Base-by-base conservation (phyloP, 2,329 filamentous ascomycete genomes). In the Talaromyces sp. region DNA sequence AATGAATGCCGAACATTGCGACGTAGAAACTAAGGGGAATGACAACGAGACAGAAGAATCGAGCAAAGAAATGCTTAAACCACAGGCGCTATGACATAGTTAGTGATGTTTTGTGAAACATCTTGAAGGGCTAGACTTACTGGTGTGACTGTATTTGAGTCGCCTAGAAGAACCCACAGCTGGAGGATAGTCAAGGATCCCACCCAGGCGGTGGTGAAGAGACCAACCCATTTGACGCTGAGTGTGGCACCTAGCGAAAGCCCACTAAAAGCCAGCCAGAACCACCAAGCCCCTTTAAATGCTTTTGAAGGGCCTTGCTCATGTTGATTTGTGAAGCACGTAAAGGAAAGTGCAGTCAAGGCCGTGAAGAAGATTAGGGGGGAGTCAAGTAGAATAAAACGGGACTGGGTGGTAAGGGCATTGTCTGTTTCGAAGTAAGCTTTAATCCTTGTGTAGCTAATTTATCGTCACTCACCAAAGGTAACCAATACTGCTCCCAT, bases 191-290 rank as follows among this genome's bases (percentile, higher is more conserved):
- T 99, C 80, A 99, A 86, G 78, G 85, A 87, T 68, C 95, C 95
- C 70, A 99, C 92, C 95, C 95, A 99, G 58, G 94, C 95, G 78
- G 97, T 97, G 68, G 95, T 99, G 83, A 99, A 98, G 61, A 99
- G 85, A 60, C 95, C 95, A 74, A 99, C 95, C 95, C 95, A 99
- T 83, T 99, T 99, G 74, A 98, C 93, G 81, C 94, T 98, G 68
- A 89, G 87, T 8, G 95, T 98, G 60, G 94, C 89, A 68, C 95
- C 95, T 60, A 99, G 84, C 43, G 90, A 91, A 50, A 99, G 81
- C 71, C 95, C 95, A 52, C 91, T 96, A 75, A 92, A 88, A 65
- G 86, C 85, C 63, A 99, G 86, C 94, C 95, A 99, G 82, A 98
- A 97, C 95, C 95, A 99, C 95, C 95, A 99, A 73, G 88, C 89